Base-by-base conservation (phyloP, 495 filamentous ascomycete species). In the Penicillium goetzii region DNA sequence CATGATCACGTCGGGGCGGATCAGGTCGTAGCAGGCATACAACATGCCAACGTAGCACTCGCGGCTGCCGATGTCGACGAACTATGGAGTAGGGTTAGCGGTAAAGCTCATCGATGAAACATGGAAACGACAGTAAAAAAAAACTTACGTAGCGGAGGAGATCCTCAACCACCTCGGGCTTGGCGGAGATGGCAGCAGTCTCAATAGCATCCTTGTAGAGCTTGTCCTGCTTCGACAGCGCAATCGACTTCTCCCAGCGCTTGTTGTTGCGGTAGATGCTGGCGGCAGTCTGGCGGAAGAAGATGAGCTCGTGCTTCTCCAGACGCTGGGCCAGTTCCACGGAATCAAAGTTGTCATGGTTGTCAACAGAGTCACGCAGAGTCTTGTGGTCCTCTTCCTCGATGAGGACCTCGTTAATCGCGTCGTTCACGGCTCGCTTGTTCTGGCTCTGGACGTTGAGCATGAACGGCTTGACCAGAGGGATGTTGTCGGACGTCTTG, bases 351-450 rank as follows among this genome's bases (percentile, higher is more conserved):
- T 99, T 99, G 81, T 98, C 96, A 73, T 95, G 96, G 79, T 97
- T 96, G 81, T 97, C 91, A 25, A 96, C 95, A 10, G 96, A 98
- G 79, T 99, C 96, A 50, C 92, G 90, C 26, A 99, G 87, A 23
- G 93, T 96, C 89, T 99, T 98, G 84, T 99, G 91, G 73, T 99
- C 96, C 69, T 98, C 96, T 78, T 98, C 96, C 76, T 99, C 96
- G 63, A 99, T 99, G 70, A 99, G 81, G 59, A 99, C 81, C 75
- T 98, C 96, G 70, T 99, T 97, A 80, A 99, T 97, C 36, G 96
- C 96, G 67, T 95, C 91, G 80, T 99, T 99, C 70, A 99, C 96
- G 33, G 91, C 90, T 62, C 89, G 89, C 88, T 99, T 99, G 83
- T 99, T 99, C 80, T 99, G 96, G 28, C 84, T 79, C 78, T 99